Evolutionary conservation across 164 flowering plant species (phyloP).

Genomic region (grape (Vitis vinifera)): DNA sequence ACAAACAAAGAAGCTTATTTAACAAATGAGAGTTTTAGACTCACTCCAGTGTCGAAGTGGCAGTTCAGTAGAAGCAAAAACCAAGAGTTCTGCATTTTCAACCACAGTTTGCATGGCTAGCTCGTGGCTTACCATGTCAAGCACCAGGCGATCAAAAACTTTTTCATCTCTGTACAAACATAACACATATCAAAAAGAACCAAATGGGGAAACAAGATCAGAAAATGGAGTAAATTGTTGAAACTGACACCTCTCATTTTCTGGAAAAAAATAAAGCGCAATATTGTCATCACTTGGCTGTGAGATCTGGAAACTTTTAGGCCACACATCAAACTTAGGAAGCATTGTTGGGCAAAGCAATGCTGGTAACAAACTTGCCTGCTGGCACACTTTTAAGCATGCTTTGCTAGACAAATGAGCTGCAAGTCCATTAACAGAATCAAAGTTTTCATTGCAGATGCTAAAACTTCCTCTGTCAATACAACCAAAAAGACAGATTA

Average conservation of each 20-base stretch:
- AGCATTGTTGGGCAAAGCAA: constrained; percentile 26
- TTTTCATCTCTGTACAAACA: constrained; percentile 24
- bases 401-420: constrained; percentile 61
- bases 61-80: constrained; percentile 44
- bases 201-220: background rate
- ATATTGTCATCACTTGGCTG: constrained; percentile 48
- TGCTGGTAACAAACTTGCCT: constrained; percentile 33
- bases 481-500: background rate
- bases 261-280: constrained; percentile 62
- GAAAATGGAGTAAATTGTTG: background rate
- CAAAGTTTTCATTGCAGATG: constrained; percentile 12
- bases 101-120: constrained; percentile 39
- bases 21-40: constrained; percentile 3
- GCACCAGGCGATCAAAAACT: constrained; percentile 34
- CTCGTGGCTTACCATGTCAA: constrained; percentile 33
- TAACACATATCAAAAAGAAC: background rate
- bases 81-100: constrained; percentile 45
- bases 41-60: constrained; percentile 48
- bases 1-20: background rate
- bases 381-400: constrained; percentile 32
- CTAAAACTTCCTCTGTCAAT: constrained; percentile 44
- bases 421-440: constrained; percentile 20
- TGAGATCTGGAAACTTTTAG: constrained; percentile 30
- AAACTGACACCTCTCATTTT: constrained; percentile 30
- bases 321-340: constrained; percentile 50